Base-by-base conservation (phyloP, 2,329 filamentous ascomycete species). In the Eutypella sp. region DNA sequence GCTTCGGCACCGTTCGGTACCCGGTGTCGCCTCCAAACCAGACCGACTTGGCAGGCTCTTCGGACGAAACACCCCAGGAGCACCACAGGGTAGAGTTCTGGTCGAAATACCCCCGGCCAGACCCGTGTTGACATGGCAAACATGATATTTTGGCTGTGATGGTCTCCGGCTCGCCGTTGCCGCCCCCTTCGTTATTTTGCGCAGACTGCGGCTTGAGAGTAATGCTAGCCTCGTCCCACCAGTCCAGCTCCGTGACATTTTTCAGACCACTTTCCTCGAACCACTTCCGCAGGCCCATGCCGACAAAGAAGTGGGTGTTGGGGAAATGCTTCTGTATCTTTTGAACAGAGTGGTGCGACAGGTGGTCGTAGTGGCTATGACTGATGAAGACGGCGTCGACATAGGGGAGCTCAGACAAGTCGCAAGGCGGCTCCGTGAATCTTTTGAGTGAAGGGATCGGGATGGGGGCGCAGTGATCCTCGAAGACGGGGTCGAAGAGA, bases 1-100 rank as follows among this genome's bases (percentile, higher is more conserved):
- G 61, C 43, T 78, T 68, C 2, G 87, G 84, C 1, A 96, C 88
- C 6, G 79, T 69, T 50, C 92, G 82, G 68, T 97, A 97, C 36
- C 91, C 92, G 1, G 92, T 96, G 68, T 97, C 92, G 50, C 89
- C 89, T 52, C 71, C 89, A 63, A 96, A 96, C 74, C 84, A 96
- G 34, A 96, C 79, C n/a, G 84, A 89, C 57, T 84, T 85, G 16
- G 78, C 81, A 19, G 55, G 50, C 5, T 31, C 29, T 3, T 82
- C 85, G 0, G 85, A 88, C 24, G 76, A 72, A 16, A 97, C 76
- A 43, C 79, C 84, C 90, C 91, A 97, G 10, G 86, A 91, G 38
- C 84, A 82, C 92, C 92, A 97, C 5, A 97, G 78, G 0, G 91
- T 95, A 36, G 76, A 77, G 50, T 81, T 78, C 51, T 80, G 81